Evolutionary conservation across 768 basidiomycete genomes (phyloP), one percentile per base, ranked within the genome.

Genomic region (Boletus reticuloceps): DNA sequence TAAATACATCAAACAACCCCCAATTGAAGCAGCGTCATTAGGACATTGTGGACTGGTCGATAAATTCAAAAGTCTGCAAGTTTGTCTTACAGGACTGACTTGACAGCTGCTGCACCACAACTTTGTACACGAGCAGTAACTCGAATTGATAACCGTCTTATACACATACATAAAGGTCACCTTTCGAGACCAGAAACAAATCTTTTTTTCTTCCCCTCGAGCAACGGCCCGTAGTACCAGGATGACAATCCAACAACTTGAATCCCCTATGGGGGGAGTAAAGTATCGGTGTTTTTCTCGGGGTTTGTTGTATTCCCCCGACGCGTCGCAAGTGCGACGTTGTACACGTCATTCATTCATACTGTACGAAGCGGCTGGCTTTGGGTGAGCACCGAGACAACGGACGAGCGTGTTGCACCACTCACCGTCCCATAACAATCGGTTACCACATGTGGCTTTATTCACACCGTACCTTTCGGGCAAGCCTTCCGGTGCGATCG

Each of bases 361-460:
- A 11, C 47, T 58, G 11, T 57, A 54, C 54, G 54, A 58, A 34
- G 16, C 40, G 12, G 54, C 54, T 0, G 40, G 44, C n/a, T 57
- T 56, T 44, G 56, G 56, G 56, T 58, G 32, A 57, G 56, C 27
- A 19, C 43, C 37, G 20, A 50, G 38, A 17, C 5, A 25, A 38
- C 17, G 31, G 31, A 16, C 40, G 55, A 20, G 25, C 22, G 13
- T 37, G 8, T 16, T 14, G 17, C 16, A 16, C 37, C 41, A 22
- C 56, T 57, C 43, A 57, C 54, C 41, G 36, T 17, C 9, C 16
- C 12, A 39, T 57, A n/a, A 58, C 56, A 0, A 57, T 58, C 14
- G 54, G 56, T n/a, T 56, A 56, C 34, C 56, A 58, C 16, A 58
- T 25, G 5, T 25, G 56, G 16, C 37, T 58, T 1, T 58, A 58